Conservation (phyloP, 2,329 filamentous ascomycete species). For the Exophiala aquamarina region DNA sequence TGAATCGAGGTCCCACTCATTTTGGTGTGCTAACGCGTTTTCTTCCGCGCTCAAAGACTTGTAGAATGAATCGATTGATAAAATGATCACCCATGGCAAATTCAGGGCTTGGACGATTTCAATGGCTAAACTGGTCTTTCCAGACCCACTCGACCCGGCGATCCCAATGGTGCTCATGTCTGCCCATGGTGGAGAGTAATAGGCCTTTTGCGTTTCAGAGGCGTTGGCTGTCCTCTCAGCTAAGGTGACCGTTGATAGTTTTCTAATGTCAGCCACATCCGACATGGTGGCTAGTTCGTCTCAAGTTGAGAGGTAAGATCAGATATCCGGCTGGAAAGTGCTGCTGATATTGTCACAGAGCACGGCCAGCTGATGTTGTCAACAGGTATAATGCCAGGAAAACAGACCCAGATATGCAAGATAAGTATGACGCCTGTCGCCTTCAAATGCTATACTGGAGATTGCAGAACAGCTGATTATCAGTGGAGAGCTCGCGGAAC, state of each 20-base stretch:
- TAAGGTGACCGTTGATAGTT: conserved; percentile 10
- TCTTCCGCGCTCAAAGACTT: conserved; percentile 80
- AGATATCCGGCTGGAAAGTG: no score
- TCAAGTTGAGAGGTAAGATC: background rate
- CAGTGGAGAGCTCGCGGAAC: no score
- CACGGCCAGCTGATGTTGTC: no score
- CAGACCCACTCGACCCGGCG: conserved; percentile 90
- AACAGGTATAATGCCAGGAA: no score
- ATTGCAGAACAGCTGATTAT: no score
- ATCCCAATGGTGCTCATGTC: conserved; percentile 96
- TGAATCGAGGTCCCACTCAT: conserved; percentile 95
- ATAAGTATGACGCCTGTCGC: no score
- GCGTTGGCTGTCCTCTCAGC: conserved; percentile 7
- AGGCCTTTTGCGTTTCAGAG: conserved; percentile 45
- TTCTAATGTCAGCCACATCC: conserved; percentile 1
- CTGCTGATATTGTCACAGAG: no score
- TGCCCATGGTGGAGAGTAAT: conserved; percentile 93
- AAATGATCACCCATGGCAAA: conserved; percentile 94
- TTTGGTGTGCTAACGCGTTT: conserved; percentile 76
- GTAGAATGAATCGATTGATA: conserved; percentile 99
- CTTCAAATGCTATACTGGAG: no score
- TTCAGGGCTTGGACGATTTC: conserved; percentile 88
- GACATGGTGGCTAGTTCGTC: conserved; percentile 5
- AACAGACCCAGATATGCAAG: no score
- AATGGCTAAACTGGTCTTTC: conserved; percentile 90